A percentile compares a stretch with the other conserved stretches of the same genome.
phyloP scores from a whole-genome alignment of 2,329 filamentous ascomycete genomes.

The Plectosphaerella sp. region DNA sequence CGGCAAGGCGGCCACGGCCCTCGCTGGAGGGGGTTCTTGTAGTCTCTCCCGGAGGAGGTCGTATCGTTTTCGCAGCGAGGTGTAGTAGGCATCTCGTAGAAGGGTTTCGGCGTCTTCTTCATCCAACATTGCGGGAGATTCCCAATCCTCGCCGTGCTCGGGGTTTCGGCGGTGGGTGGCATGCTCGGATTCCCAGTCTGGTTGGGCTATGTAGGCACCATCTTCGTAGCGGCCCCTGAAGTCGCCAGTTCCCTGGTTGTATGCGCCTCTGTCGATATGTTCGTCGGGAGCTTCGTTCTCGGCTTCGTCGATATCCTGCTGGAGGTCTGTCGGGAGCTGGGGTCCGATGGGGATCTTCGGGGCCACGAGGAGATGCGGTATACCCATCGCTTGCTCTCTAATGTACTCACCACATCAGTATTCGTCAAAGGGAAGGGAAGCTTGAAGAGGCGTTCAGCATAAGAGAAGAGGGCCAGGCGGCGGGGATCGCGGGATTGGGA shows the following conservation, averaged over 20 bases:
- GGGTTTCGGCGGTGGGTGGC: conserved; percentile 15
- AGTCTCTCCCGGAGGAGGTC: conserved; percentile 58
- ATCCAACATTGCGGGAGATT: conserved; percentile 14
- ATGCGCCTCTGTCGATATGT: conserved; percentile 36
- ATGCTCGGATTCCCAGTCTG: conserved; percentile 26
- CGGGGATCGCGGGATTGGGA: neutral
- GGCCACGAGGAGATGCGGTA: conserved; percentile 69
- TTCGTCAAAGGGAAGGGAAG: neutral
- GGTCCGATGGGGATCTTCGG: conserved; percentile 50
- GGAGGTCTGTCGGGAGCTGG: conserved; percentile 37
- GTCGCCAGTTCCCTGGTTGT: conserved; percentile 45
- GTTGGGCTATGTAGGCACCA: conserved; percentile 69
- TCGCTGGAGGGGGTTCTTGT: conserved; percentile 46
- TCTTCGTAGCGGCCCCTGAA: conserved; percentile 67
- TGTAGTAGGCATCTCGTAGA: conserved; percentile 64
- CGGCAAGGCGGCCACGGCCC: conserved; percentile 48
- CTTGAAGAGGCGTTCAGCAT: conserved; percentile 20
- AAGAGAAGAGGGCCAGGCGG: conserved; percentile 7
- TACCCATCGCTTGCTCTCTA: conserved; percentile 70
- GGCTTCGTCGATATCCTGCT: conserved; percentile 22
- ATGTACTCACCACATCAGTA: conserved; percentile 48
- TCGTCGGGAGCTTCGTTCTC: conserved; percentile 21
- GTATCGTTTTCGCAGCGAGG: conserved; percentile 62
- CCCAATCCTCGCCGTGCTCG: conserved; percentile 17
- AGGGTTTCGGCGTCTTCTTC: conserved; percentile 25